These are phyloP conservation scores for Rhizopogon rudus DNA, from an alignment of 768 basidiomycete genomes.

Conservation along the genomic window DNA sequence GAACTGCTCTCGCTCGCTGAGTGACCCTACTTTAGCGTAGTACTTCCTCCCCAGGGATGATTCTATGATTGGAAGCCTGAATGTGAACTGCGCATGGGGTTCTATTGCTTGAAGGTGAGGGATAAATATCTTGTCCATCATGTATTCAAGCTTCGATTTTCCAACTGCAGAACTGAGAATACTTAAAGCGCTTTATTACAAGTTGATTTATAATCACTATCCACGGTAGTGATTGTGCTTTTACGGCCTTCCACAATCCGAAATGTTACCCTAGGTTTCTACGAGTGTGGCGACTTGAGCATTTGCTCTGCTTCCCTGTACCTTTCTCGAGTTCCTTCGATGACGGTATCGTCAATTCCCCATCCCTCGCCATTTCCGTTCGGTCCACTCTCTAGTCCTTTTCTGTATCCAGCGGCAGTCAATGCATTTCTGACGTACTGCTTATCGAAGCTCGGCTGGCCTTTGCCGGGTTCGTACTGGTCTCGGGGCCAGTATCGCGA, in stretches of 20 bases:
- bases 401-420: conserved; percentile 62
- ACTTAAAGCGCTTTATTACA: too few species aligned
- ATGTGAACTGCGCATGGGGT: conserved; percentile 42
- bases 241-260: background rate
- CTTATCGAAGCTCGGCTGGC: conserved; percentile 94
- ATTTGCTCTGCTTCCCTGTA: conserved; percentile 75
- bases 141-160: background rate
- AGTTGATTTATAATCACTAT: too few species aligned
- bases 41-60: conserved; percentile 58
- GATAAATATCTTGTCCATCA: conserved; percentile 27
- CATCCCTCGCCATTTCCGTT: conserved; percentile 71
- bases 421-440: conserved; percentile 94
- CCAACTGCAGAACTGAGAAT: too few species aligned
- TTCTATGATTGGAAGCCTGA: conserved; percentile 38
- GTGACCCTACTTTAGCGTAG: conserved; percentile 56
- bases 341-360: conserved; percentile 69
- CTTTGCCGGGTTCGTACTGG: conserved; percentile 64
- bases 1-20: conserved; percentile 58
- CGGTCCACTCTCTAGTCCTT: conserved; percentile 74
- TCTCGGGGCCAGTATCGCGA: conserved; percentile 92
- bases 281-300: conserved; percentile 31
- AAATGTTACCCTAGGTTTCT: too few species aligned
- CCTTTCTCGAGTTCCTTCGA: conserved; percentile 69
- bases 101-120: conserved; percentile 46
- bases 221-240: background rate